Evolutionary conservation across 805 yeast species (phyloP), one percentile per base, ranked within the genome.

Genomic region (Metschnikowia kofuensis): DNA sequence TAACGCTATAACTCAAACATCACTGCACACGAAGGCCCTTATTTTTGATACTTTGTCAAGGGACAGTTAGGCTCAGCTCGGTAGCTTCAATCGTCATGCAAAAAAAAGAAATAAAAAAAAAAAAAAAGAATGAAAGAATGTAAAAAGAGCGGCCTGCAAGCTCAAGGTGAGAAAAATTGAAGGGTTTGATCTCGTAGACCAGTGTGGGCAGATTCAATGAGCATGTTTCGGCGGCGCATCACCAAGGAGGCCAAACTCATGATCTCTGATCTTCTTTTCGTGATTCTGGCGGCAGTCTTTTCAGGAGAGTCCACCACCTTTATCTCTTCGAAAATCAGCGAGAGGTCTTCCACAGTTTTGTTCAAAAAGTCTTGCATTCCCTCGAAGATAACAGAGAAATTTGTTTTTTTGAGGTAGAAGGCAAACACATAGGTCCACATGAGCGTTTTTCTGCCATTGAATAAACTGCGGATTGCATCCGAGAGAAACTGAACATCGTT

Each of bases 401-500:
- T 75, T 44, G 78, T 75, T 30, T 69, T 64, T 36, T 74, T 76
- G 32, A 89, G 70, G 62, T 83, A 88, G 60, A 70, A 92, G 11
- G 89, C 83, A 57, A 89, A 79, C 2, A 89, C 90, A 67, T 88
- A 91, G 0, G 97, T 82, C 97, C 98, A 94, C 70, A 89, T 87
- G 45, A 94, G 72, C 1, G 89, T 80, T 38, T 82, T 80, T 50
- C 98, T 74, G 7, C 96, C 87, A 49, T 76, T 77, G 30, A 83
- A 72, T 48, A 92, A 67, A 2, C 79, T 77, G 41, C 77, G 75
- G 37, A 87, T 83, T 36, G 92, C 82, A 45, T 87, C 92, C 9
- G 84, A 78, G 44, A 91, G 75, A 61, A 87, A 92, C 58, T 88
- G 94, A 1, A 89, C 85, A 60, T 91, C 96, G 45, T 85, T 86